Percentiles rank a stretch among this genome's conserved stretches.
phyloP scores from a whole-genome alignment of 1,284 basidiomycete genomes.

The Trametes pubescens region DNA sequence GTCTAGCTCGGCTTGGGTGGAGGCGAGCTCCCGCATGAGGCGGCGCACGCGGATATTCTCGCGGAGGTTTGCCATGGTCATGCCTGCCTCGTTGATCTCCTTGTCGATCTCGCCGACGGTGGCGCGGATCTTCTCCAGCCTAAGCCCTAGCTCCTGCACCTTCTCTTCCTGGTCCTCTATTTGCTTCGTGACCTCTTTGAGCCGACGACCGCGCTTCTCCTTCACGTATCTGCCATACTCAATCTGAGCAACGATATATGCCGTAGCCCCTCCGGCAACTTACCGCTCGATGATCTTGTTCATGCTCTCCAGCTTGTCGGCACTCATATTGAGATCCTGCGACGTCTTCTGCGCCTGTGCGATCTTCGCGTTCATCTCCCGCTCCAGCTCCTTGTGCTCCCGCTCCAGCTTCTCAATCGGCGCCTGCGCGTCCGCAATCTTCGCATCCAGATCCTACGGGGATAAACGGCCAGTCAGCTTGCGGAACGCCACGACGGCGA shows the following conservation, averaged over 20 bases:
- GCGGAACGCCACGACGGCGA: neutral
- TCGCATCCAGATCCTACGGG: slow-evolving; percentile 69
- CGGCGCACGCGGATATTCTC: slow-evolving; percentile 88
- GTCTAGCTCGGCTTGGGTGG: slow-evolving; percentile 78
- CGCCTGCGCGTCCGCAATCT: slow-evolving; percentile 67
- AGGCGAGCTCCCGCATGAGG: slow-evolving; percentile 71
- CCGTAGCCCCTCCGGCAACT: slow-evolving; percentile 30
- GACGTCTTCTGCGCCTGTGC: slow-evolving; percentile 59
- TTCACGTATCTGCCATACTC: slow-evolving; percentile 70
- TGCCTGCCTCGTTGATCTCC: slow-evolving; percentile 78
- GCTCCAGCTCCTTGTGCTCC: slow-evolving; percentile 63
- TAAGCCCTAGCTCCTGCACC: slow-evolving; percentile 62
- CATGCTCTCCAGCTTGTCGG: slow-evolving; percentile 68
- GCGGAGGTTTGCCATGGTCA: slow-evolving; percentile 77
- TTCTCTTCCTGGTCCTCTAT: slow-evolving; percentile 68
- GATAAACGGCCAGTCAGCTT: slow-evolving; percentile 16
- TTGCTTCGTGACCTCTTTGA: slow-evolving; percentile 69
- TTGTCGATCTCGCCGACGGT: slow-evolving; percentile 66
- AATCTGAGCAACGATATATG: neutral
- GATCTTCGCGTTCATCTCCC: slow-evolving; percentile 60
- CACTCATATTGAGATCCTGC: slow-evolving; percentile 72
- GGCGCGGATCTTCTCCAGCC: slow-evolving; percentile 64
- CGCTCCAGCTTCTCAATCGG: slow-evolving; percentile 76
- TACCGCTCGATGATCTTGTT: slow-evolving; percentile 74
- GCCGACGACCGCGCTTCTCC: slow-evolving; percentile 68